These are phyloP conservation scores for Phalaenopsis equestris DNA, from an alignment of 106 monocot species.

Conservation along the genomic window DNA sequence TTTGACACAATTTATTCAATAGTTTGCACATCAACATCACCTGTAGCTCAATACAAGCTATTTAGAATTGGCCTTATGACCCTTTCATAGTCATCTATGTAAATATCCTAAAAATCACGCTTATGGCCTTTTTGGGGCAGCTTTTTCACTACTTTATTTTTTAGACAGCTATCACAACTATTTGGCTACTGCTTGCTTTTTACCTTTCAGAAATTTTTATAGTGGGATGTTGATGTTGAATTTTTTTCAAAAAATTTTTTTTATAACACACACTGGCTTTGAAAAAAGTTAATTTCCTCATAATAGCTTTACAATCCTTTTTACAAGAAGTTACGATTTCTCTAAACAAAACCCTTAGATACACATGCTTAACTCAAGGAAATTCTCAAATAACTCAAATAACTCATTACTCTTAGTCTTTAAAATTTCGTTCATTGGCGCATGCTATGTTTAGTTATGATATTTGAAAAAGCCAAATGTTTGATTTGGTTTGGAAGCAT, in stretches of 20 bases:
- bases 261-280: too few relatives aligned
- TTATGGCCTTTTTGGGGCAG: too few relatives aligned
- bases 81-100: background rate
- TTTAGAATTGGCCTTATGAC: background rate
- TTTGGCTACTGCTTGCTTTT: too few relatives aligned
- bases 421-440: background rate
- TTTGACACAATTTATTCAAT: background rate
- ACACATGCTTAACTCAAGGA: background rate
- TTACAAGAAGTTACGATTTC: background rate
- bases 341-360: background rate
- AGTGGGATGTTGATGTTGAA: too few relatives aligned
- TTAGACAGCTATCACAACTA: too few relatives aligned
- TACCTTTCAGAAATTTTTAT: too few relatives aligned
- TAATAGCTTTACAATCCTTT: too few relatives aligned
- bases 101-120: background rate
- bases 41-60: background rate
- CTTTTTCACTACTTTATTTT: too few relatives aligned
- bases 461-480: background rate
- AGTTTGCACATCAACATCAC: background rate
- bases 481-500: background rate
- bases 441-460: background rate
- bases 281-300: too few relatives aligned
- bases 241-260: too few relatives aligned
- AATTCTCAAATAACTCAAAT: background rate
- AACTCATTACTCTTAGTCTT: background rate